Percentiles rank a stretch among this genome's conserved stretches.
phyloP scores from a whole-genome alignment of 352 stramenopile genomes.

The Globisporangium alternatum region DNA sequence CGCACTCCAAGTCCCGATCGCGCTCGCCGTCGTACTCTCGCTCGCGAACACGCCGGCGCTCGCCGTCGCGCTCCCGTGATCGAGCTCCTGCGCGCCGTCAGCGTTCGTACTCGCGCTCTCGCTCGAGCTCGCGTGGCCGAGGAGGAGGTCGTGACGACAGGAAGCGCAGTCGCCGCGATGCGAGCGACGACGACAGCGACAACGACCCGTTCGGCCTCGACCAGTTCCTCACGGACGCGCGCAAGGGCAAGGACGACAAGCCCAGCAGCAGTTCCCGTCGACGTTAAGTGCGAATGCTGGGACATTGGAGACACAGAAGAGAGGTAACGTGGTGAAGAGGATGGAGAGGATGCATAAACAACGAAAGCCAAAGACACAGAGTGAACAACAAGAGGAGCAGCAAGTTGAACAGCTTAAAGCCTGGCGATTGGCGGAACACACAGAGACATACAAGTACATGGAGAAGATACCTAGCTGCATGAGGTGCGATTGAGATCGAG shows the following conservation, averaged over 20 bases:
- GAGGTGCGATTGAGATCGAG: background rate
- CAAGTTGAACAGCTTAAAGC: background rate
- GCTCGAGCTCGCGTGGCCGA: slow-evolving; percentile 30
- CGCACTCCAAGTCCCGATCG: slow-evolving; percentile 30
- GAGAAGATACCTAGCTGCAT: background rate
- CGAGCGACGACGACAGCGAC: slow-evolving; percentile 44
- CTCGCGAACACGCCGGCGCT: slow-evolving; percentile 26
- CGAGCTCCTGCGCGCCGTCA: slow-evolving; percentile 4
- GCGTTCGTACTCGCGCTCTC: slow-evolving; percentile 34
- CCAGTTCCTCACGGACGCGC: slow-evolving; percentile 77
- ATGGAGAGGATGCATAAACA: background rate
- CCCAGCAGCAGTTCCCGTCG: slow-evolving; percentile 26
- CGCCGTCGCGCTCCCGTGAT: slow-evolving; percentile 29
- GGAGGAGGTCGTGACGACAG: slow-evolving; percentile 24
- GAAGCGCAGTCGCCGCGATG: slow-evolving; percentile 45
- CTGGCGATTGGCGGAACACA: background rate
- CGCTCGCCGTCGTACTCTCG: slow-evolving; percentile 52
- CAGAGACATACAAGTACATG: background rate
- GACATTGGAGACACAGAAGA: background rate
- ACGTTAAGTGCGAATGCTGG: slow-evolving; percentile 18
- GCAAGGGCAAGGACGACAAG: slow-evolving; percentile 33
- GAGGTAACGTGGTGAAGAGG: background rate
- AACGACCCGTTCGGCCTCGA: slow-evolving; percentile 85
- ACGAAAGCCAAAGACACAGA: background rate
- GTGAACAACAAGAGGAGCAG: background rate